phyloP scores from a whole-genome alignment of 352 stramenopile species.

The Albugo laibachii region DNA sequence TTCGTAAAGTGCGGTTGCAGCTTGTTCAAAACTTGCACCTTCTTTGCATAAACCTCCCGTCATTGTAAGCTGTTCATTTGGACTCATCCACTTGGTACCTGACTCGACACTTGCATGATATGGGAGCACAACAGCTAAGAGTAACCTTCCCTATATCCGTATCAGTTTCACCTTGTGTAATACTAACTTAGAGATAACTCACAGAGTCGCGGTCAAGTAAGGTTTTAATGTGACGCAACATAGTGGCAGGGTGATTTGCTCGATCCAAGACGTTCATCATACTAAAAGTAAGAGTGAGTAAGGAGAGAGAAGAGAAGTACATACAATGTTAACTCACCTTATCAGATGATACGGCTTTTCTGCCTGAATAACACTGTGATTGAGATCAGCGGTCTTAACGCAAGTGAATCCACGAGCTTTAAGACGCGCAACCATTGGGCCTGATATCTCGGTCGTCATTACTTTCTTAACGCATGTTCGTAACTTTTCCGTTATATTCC shows the following conservation, averaged over 20 bases:
- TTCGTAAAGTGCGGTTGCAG: slow-evolving; percentile 28
- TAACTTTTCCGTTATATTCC: slow-evolving; percentile 63
- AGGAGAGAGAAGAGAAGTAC: no score
- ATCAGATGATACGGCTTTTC: slow-evolving; percentile 61
- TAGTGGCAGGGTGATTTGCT: slow-evolving; percentile 55
- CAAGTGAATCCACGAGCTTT: slow-evolving; percentile 61
- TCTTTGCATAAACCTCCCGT: slow-evolving; percentile 33
- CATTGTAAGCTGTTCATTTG: slow-evolving; percentile 49
- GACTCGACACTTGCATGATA: slow-evolving; percentile 69
- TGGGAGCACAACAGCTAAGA: slow-evolving; percentile 58
- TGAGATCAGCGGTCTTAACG: slow-evolving; percentile 45
- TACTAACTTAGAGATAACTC: background rate
- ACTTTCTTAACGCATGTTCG: slow-evolving; percentile 52
- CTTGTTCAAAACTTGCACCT: slow-evolving; percentile 39
- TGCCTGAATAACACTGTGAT: slow-evolving; percentile 40
- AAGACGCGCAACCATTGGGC: slow-evolving; percentile 57
- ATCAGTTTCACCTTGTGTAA: background rate
- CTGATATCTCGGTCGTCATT: slow-evolving; percentile 51
- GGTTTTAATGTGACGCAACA: slow-evolving; percentile 48
- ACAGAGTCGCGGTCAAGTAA: slow-evolving; percentile 33
- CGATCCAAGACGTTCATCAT: slow-evolving; percentile 71
- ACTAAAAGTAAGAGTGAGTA: slow-evolving; percentile 9
- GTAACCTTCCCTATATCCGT: slow-evolving; percentile 32
- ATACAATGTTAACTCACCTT: slow-evolving; percentile 16
- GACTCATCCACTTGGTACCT: slow-evolving; percentile 35